Evolutionary conservation across 306 rosid genomes (phyloP).

Genomic region (Lathyrus tuberosus): DNA sequence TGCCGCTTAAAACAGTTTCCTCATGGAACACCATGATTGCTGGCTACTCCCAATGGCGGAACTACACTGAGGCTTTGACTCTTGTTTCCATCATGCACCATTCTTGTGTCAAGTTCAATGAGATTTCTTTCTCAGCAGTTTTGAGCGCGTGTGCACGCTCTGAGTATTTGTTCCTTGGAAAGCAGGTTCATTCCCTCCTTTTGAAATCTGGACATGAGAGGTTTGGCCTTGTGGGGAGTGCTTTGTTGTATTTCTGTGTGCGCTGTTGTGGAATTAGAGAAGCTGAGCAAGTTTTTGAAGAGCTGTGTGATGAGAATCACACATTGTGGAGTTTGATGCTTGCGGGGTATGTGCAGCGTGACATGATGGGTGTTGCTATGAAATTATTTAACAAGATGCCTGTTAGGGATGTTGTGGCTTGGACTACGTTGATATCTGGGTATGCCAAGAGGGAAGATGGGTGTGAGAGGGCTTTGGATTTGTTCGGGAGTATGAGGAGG

Average conservation of each 20-base stretch:
- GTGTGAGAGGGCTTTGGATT: conserved; percentile 70
- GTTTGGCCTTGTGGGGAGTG: conserved; percentile 64
- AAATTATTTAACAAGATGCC: conserved; percentile 63
- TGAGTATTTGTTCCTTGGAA: conserved; percentile 55
- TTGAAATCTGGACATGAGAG: conserved; percentile 58
- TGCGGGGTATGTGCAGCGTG: conserved; percentile 68
- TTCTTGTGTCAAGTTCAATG: conserved; percentile 51
- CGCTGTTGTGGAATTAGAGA: conserved; percentile 51
- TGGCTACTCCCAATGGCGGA: conserved; percentile 66
- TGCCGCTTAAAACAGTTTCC: conserved; percentile 63
- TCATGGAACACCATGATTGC: conserved; percentile 82
- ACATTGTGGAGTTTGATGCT: conserved; percentile 80
- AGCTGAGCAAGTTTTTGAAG: conserved; percentile 71
- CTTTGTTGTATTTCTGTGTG: conserved; percentile 59
- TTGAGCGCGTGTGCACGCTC: conserved; percentile 67
- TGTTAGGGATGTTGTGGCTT: conserved; percentile 62
- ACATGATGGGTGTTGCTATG: conserved; percentile 61
- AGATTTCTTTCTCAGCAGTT: conserved; percentile 55
- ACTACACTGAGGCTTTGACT: conserved; percentile 53
- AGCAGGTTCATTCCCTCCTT: conserved; percentile 66
- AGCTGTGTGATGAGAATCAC: conserved; percentile 60
- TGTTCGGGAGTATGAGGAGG: conserved; percentile 72
- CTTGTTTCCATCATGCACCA: conserved; percentile 65
- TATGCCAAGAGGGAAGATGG: conserved; percentile 67
- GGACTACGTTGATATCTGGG: conserved; percentile 85